Conservation (phyloP, 2,329 filamentous ascomycete species). For the Paecilomyces formosus region DNA sequence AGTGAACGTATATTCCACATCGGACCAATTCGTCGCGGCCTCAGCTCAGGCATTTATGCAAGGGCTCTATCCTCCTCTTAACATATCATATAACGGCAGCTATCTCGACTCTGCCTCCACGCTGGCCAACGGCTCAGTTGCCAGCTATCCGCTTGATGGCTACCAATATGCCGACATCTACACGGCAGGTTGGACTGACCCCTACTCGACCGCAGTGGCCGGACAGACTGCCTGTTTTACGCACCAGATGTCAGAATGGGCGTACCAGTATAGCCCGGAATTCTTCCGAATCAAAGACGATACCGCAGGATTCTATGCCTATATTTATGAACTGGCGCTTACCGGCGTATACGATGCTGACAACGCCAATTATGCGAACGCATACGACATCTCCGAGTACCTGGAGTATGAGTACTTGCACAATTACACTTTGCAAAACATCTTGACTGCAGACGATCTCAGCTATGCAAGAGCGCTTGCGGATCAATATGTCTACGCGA, state of each 20-base stretch:
- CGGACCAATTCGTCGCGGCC: constrained; percentile 41
- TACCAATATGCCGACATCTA: constrained; percentile 52
- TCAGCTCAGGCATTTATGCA: constrained; percentile 57
- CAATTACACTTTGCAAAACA: constrained; percentile 36
- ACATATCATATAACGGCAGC: constrained; percentile 23
- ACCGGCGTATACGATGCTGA: constrained; percentile 30
- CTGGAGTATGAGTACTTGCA: constrained; percentile 48
- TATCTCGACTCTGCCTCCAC: constrained; percentile 28
- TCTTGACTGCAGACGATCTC: constrained; percentile 23
- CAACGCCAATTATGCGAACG: constrained; percentile 44
- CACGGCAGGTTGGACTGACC: constrained; percentile 38
- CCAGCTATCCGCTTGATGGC: constrained; percentile 45
- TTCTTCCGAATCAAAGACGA: constrained; percentile 32
- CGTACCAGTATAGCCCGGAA: constrained; percentile 36
- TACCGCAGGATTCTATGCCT: constrained; percentile 39
- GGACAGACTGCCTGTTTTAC: constrained; percentile 41
- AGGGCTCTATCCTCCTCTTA: constrained; percentile 50
- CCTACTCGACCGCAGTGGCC: constrained; percentile 43
- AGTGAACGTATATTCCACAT: constrained; percentile 40
- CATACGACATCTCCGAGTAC: constrained; percentile 49
- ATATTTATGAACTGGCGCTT: constrained; percentile 38
- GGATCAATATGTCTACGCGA: constrained; percentile 41
- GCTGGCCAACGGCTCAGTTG: constrained; percentile 41
- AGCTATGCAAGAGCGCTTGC: constrained; percentile 38
- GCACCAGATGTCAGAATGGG: constrained; percentile 26